Evolutionary conservation across 306 rosid species (phyloP).

Genomic region (Prunus armeniaca): DNA sequence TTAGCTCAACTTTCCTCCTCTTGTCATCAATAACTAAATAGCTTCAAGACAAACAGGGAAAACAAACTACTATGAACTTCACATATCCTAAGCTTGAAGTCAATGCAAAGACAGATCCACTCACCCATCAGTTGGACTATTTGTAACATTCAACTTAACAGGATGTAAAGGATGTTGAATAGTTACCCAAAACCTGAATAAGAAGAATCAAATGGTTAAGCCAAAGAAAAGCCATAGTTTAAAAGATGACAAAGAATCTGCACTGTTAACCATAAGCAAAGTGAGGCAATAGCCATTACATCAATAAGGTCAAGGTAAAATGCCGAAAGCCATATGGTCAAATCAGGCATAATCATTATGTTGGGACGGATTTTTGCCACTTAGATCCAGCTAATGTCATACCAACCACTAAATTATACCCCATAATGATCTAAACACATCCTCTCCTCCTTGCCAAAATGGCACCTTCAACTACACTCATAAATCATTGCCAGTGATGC

Average conservation of each 20-base stretch:
- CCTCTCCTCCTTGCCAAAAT: neutral
- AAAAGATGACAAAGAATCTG: neutral
- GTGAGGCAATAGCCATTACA: neutral
- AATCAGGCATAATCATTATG: neutral
- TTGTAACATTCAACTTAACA: conserved; percentile 57
- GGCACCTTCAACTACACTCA: neutral
- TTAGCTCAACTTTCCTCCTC: neutral
- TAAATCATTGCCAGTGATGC: neutral
- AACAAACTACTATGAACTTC: neutral
- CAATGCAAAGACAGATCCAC: conserved; percentile 16
- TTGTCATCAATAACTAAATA: neutral
- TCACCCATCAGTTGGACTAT: conserved; percentile 78
- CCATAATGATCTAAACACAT: neutral
- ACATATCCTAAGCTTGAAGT: neutral
- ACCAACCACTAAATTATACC: neutral
- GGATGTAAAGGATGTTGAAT: conserved; percentile 66
- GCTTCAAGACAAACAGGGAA: neutral
- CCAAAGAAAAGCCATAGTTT: neutral
- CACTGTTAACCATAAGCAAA: neutral
- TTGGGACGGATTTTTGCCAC: neutral
- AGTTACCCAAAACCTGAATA: conserved; percentile 74
- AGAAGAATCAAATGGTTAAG: conserved; percentile 14
- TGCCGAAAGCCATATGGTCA: neutral
- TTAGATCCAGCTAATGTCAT: neutral
- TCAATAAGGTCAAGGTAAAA: neutral